phyloP scores from a whole-genome alignment of 2,329 filamentous ascomycete species.

The Hypoxylon sp. region DNA sequence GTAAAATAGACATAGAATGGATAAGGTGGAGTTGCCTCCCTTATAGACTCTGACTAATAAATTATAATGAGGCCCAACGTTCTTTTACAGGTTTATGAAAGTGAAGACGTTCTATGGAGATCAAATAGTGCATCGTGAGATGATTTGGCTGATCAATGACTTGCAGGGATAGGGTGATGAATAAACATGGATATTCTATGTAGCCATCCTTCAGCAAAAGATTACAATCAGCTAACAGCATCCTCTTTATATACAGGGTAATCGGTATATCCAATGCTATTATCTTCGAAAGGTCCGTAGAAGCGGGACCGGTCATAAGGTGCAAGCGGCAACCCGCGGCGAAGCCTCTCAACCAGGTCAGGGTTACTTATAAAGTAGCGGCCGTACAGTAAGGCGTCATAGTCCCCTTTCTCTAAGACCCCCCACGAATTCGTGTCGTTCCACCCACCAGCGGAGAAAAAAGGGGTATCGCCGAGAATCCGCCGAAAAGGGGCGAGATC shows the following conservation, averaged over 20 bases:
- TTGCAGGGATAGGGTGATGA: background rate
- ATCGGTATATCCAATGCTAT: conserved; percentile 13
- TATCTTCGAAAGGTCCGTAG: conserved; percentile 18
- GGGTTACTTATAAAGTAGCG: conserved; percentile 22
- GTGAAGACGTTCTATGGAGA: no score
- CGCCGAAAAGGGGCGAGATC: conserved; percentile 6
- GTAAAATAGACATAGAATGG: no score
- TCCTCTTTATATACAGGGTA: background rate
- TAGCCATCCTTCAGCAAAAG: background rate
- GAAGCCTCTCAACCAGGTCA: conserved; percentile 15
- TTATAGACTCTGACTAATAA: no score
- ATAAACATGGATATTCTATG: background rate
- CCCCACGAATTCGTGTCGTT: conserved; percentile 15
- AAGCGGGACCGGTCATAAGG: conserved; percentile 14
- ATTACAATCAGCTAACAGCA: background rate
- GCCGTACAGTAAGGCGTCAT: conserved; percentile 11
- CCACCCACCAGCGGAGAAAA: conserved; percentile 14
- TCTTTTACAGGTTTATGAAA: no score
- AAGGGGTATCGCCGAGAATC: conserved; percentile 16
- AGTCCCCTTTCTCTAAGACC: conserved; percentile 12
- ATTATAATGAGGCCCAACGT: no score
- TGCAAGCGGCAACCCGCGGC: conserved; percentile 6
- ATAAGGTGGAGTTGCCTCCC: no score
- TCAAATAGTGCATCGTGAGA: no score
- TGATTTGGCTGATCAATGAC: background rate